Evolutionary conservation across 2,329 filamentous ascomycete species (phyloP), one percentile per base, ranked within the genome.

Genomic region (Alternaria metachromatica): DNA sequence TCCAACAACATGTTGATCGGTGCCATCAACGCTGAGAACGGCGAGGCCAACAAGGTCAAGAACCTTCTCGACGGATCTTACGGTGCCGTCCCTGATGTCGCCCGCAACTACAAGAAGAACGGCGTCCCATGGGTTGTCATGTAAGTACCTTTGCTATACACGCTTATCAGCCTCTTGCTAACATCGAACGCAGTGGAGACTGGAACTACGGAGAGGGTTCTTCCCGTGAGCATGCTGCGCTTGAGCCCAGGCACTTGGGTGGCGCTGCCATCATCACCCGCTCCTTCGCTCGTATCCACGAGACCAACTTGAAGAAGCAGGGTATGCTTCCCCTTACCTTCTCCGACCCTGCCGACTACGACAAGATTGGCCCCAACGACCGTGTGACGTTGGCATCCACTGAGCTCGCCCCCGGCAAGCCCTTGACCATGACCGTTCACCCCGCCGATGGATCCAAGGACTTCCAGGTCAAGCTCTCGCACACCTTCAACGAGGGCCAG

Each of bases 231-330:
- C 96, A 99, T 82, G 96, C 96, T 75, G 96, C 96, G 83, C 90
- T 99, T 67, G 95, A 99, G 87, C 96, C 96, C 80, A 91, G 96
- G 81, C 95, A 98, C 86, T 90, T 99, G 71, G 96, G 96, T 79
- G 96, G 95, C 83, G 89, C 97, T 78, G 96, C 95, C 78, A 97
- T 99, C 86, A 96, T 99, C 81, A 94, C 92, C 80, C 91, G 93
- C 80, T 93, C 89, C 70, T 99, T 99, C 81, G 96, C 96, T 78
- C 96, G 96, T 92, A 99, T 99, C 80, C 96, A 99, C 88, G 96
- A 99, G 88, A 99, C 96, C 87, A 99, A 99, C 89, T 85, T 99
- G 87, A 99, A 99, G 93, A 99, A 99, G 91, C 96, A 99, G 89
- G 96, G 96, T 85, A 97, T 99, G 95, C 92, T 99, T 85, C 96